Percentiles rank a stretch among this genome's conserved stretches.
Conservation (phyloP, 78 protist species). For the slime mould (Dictyostelium discoideum) region DNA sequence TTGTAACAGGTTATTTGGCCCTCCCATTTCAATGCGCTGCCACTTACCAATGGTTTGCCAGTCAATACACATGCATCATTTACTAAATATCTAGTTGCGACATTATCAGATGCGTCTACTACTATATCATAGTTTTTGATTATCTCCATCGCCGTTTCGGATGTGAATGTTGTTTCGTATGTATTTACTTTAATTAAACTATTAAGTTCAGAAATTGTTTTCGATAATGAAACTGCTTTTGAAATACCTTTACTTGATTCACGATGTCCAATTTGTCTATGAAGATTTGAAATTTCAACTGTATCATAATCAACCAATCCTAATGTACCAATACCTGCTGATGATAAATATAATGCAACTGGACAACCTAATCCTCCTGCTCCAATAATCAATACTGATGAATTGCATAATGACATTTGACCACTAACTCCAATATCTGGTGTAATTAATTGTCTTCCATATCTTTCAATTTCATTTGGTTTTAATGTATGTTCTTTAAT, state of each 20-base stretch:
- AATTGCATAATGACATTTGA: constrained; percentile 16
- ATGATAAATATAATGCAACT: constrained; percentile 87
- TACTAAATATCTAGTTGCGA: constrained; percentile 81
- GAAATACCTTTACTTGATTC: constrained; percentile 31
- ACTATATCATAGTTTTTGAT: constrained; percentile 84
- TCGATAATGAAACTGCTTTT: constrained; percentile 80
- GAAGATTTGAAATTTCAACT: constrained; percentile 89
- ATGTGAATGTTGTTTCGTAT: constrained; percentile 27
- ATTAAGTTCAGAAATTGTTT: constrained; percentile 29
- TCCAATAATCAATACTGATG: constrained; percentile 88
- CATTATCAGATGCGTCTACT: constrained; percentile 92
- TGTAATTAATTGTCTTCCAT: constrained; percentile 84
- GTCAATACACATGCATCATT: constrained; percentile 86
- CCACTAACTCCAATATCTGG: constrained; percentile 86
- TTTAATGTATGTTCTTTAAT: constrained; percentile 36
- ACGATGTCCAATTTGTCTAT: constrained; percentile 88
- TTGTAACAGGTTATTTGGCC: constrained; percentile 90
- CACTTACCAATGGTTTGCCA: constrained; percentile 91
- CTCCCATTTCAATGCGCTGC: constrained; percentile 87
- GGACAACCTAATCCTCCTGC: constrained; percentile 95
- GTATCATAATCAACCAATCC: constrained; percentile 89
- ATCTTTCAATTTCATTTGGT: constrained; percentile 81
- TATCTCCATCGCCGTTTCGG: constrained; percentile 82
- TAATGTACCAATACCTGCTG: constrained; percentile 89
- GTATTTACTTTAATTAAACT: constrained; percentile 17